A percentile compares a stretch with the other conserved stretches of the same genome.
Conservation (phyloP, 1,284 basidiomycete species). For the Papiliotrema terrestris region DNA sequence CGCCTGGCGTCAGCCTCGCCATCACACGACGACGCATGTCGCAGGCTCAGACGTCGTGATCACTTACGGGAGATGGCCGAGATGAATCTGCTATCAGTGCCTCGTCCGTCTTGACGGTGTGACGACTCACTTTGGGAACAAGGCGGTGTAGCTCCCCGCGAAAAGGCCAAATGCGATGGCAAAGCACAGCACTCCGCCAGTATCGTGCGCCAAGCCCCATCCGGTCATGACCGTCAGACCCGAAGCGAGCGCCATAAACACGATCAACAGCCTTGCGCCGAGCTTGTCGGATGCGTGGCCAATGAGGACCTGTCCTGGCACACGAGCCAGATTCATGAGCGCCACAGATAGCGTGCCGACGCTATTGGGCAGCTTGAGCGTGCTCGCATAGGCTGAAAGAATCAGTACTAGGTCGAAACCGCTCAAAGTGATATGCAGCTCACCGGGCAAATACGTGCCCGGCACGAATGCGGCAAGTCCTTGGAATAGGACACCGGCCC, state of each 20-base stretch:
- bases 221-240: constrained; percentile 21
- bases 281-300: constrained; percentile 22
- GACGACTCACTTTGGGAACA: constrained; percentile 17
- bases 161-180: constrained; percentile 24
- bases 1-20: constrained; percentile 3
- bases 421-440: neutral
- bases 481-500: constrained; percentile 21
- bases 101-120: no score
- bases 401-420: neutral
- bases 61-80: constrained; percentile 14
- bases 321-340: constrained; percentile 24
- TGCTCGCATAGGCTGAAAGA: constrained; percentile 21
- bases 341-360: constrained; percentile 23
- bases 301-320: constrained; percentile 25
- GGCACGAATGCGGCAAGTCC: constrained; percentile 27
- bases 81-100: constrained; percentile 17
- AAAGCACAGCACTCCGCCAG: constrained; percentile 21
- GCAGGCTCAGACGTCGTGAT: no score
- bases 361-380: constrained; percentile 15
- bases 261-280: constrained; percentile 17
- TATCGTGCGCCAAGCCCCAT: constrained; percentile 23
- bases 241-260: constrained; percentile 17
- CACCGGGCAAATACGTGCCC: constrained; percentile 25
- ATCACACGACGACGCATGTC: no score
- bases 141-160: constrained; percentile 28